Conservation (phyloP, 805 yeast species). For the Peterozyma toletana region DNA sequence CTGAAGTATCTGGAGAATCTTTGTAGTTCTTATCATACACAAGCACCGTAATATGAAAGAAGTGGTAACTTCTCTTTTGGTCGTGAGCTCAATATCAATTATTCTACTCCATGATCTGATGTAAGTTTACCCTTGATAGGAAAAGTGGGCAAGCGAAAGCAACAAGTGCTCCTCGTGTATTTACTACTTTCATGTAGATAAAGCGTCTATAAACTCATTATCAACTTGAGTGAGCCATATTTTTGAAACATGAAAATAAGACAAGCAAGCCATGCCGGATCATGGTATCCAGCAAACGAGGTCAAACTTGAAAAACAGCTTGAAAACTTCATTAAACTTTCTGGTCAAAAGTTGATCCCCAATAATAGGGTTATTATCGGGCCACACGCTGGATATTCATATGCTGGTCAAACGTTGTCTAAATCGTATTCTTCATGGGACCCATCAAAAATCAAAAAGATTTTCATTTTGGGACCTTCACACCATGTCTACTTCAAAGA, state of each 20-base stretch:
- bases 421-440: conserved; percentile 73
- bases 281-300: conserved; percentile 67
- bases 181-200: no score
- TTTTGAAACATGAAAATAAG: conserved; percentile 10
- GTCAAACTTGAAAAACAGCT: conserved; percentile 42
- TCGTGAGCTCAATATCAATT: no score
- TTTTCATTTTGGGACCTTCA: conserved; percentile 87
- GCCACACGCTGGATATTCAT: conserved; percentile 88
- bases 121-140: no score
- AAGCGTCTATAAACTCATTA: no score
- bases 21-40: no score
- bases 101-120: no score
- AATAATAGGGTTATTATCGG: conserved; percentile 50
- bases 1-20: no score
- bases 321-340: conserved; percentile 29
- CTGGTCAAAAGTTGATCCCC: conserved; percentile 11
- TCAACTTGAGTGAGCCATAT: no score
- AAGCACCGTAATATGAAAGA: no score
- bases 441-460: conserved; percentile 42
- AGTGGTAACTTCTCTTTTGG: no score
- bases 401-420: conserved; percentile 73
- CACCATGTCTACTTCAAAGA: conserved; percentile 80
- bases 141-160: no score
- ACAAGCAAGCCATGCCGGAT: conserved; percentile 83
- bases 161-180: no score